Evolutionary conservation across 129 eudicot genomes (phyloP).

Genomic region (Pulicaria dysenterica): DNA sequence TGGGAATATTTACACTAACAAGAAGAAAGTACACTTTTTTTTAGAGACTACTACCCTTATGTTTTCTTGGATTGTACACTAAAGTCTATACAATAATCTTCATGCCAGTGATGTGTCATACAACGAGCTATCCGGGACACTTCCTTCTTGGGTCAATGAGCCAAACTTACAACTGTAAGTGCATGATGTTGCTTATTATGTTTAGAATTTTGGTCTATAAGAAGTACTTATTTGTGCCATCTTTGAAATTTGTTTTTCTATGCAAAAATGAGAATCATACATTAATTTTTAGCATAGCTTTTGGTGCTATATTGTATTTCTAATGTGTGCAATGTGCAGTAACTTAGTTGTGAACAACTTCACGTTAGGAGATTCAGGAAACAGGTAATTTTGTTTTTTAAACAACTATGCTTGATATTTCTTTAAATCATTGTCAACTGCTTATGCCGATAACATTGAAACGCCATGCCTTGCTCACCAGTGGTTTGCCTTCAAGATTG

Average conservation of each 20-base stretch:
- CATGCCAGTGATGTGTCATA: slow-evolving; percentile 83
- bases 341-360: slow-evolving; percentile 84
- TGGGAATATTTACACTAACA: too few relatives aligned
- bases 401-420: neutral
- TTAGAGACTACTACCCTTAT: too few relatives aligned
- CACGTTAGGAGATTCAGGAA: slow-evolving; percentile 42
- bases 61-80: too few relatives aligned
- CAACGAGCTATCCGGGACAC: slow-evolving; percentile 75
- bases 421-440: neutral
- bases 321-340: slow-evolving; percentile 41
- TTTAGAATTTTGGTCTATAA: too few relatives aligned
- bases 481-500: slow-evolving; percentile 59
- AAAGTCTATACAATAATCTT: slow-evolving; percentile 8
- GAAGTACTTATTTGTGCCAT: slow-evolving; percentile 7
- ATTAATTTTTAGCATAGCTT: neutral
- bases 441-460: neutral
- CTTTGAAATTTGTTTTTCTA: neutral
- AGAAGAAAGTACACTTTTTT: too few relatives aligned
- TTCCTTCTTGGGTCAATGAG: too few relatives aligned
- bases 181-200: neutral
- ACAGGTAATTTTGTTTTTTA: slow-evolving; percentile 40
- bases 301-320: slow-evolving; percentile 8
- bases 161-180: slow-evolving; percentile 67
- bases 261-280: neutral
- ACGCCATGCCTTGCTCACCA: slow-evolving; percentile 16